phyloP scores from a whole-genome alignment of 225 moss, liverwort and hornwort genomes.

The Lunularia cruciata region DNA sequence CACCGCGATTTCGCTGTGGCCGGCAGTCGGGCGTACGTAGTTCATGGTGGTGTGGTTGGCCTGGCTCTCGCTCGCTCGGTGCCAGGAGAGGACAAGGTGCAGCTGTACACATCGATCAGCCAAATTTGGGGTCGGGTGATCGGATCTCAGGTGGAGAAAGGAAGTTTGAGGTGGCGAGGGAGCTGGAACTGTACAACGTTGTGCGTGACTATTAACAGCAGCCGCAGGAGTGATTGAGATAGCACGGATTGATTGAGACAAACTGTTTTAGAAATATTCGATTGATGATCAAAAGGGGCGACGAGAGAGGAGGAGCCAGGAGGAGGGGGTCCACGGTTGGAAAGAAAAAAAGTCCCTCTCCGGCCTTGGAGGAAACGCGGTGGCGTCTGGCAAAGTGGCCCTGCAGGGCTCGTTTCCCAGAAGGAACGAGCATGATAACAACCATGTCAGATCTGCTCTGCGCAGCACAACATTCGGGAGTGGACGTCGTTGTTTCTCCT shows the following conservation, averaged over 20 bases:
- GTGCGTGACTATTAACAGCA: not conserved
- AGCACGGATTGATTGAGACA: not conserved
- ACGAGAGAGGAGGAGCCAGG: too few species aligned
- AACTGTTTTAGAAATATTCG: not conserved
- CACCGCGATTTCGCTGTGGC: too few species aligned
- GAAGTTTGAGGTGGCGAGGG: not conserved
- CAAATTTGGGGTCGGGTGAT: not conserved
- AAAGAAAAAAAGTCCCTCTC: too few species aligned
- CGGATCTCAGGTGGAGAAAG: not conserved
- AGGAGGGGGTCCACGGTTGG: not conserved
- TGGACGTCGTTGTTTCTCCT: not conserved
- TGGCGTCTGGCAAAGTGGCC: not conserved
- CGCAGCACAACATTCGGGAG: constrained; percentile 1
- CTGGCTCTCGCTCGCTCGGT: too few species aligned
- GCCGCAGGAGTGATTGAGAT: not conserved
- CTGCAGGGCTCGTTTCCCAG: not conserved
- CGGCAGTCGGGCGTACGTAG: too few species aligned
- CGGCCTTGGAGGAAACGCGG: constrained; percentile 3
- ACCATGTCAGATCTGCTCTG: constrained; percentile 4
- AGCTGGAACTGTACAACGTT: not conserved
- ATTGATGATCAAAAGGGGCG: not conserved
- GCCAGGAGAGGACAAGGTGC: not conserved
- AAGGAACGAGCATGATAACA: not conserved
- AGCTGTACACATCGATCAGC: not conserved
- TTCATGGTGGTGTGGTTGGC: not conserved